These are phyloP conservation scores for Yarrowia galli DNA, from an alignment of 1,139 yeast species.

Conservation along the genomic window DNA sequence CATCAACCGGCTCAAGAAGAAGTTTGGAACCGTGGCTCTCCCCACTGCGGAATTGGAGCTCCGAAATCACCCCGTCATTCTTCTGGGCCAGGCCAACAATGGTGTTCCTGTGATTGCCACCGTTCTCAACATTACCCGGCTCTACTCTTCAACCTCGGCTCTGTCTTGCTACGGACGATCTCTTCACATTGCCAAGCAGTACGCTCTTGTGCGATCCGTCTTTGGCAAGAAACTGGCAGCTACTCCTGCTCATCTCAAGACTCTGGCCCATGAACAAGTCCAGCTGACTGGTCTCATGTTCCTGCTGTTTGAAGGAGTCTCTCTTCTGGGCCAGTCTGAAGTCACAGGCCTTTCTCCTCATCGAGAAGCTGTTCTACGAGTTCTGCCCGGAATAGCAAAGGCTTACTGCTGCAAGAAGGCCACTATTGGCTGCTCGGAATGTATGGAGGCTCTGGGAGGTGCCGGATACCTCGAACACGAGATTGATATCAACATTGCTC, in stretches of 20 bases:
- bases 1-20: slow-evolving; percentile 48
- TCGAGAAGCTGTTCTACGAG: slow-evolving; percentile 44
- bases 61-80: slow-evolving; percentile 44
- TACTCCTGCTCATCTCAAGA: slow-evolving; percentile 47
- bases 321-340: slow-evolving; percentile 48
- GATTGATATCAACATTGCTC: slow-evolving; percentile 46
- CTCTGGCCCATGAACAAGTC: slow-evolving; percentile 46
- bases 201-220: slow-evolving; percentile 46
- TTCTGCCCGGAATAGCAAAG: slow-evolving; percentile 48
- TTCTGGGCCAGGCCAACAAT: slow-evolving; percentile 46
- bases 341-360: slow-evolving; percentile 40
- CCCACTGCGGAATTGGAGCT: slow-evolving; percentile 51
- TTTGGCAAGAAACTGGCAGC: slow-evolving; percentile 45
- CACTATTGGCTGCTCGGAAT: slow-evolving; percentile 47
- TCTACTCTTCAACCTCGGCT: slow-evolving; percentile 47
- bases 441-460: slow-evolving; percentile 51
- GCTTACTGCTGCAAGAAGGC: slow-evolving; percentile 47
- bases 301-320: slow-evolving; percentile 45
- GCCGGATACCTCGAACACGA: slow-evolving; percentile 50
- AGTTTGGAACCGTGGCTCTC: slow-evolving; percentile 49
- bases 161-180: slow-evolving; percentile 47
- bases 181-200: slow-evolving; percentile 47
- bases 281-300: slow-evolving; percentile 45
- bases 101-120: slow-evolving; percentile 49
- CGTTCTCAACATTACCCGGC: slow-evolving; percentile 48